Base-by-base conservation (phyloP, 2,329 filamentous ascomycete genomes). In the Aspergillus clavatus region DNA sequence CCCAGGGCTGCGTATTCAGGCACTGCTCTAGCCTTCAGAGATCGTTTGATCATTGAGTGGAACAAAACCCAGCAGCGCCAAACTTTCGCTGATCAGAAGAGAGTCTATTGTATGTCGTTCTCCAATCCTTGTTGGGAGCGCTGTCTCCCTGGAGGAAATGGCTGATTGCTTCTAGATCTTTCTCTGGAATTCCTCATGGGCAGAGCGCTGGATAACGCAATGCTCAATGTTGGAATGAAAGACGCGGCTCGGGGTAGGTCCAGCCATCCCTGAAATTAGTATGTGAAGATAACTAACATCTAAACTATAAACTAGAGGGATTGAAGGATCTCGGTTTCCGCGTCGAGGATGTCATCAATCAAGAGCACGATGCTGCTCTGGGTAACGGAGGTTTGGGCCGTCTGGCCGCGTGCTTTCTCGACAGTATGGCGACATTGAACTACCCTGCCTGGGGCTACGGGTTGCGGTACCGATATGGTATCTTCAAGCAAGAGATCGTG, bases 401-500 rank as follows among this genome's bases (percentile, higher is more conserved):
- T 59, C 80, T 98, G 39, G 93, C 93, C 11, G 93, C 93, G 29
- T 98, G 93, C 72, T 95, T 97, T 77, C 81, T 98, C 52, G 93
- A 98, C 74, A 96, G 90, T 59, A 75, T 98, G 63, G 93, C 93
- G 19, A 91, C 89, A 8, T 78, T 98, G 59, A 94, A 96, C 74
- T 96, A 86, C 67, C 88, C 93, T 7, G 93, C 93, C 16, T 98
- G 93, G 93, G 93, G 93, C 27, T 98, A 98, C 61, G 93, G 91
- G 44, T 75, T 98, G 56, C 83, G 93, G 62, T 98, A 98, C 75
- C 80, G 89, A 67, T 97, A 97, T 66, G 87, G 87, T 65, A 98
- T 98, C 67, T 98, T 98, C 82, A 97, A 97, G 75, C 93, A 98
- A 74, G 93, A 97, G 74, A 97, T 98, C 59, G 84, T 96, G 48